A percentile compares a stretch with the other conserved stretches of the same genome.
Evolutionary conservation across 2,329 filamentous ascomycete genomes (phyloP).

Genomic region (Penicillium decumbens): DNA sequence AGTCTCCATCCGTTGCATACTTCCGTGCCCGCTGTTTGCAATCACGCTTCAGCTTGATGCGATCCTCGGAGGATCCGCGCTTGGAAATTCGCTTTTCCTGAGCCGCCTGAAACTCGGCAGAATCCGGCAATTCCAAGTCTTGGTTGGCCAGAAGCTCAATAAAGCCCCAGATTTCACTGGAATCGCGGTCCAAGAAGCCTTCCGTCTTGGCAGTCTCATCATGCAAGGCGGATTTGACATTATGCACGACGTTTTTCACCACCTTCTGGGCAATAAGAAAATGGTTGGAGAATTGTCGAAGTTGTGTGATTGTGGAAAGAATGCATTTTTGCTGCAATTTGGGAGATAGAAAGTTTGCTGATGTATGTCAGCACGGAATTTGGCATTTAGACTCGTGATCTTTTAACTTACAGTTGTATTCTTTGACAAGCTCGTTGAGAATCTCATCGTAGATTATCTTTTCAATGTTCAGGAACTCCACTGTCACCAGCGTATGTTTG

Average conservation of each 20-base stretch:
- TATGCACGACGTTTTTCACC: conserved; percentile 33
- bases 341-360: conserved; percentile 6
- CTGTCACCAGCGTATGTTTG: conserved; percentile 38
- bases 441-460: conserved; percentile 53
- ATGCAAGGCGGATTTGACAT: background rate
- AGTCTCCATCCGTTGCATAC: background rate
- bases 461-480: conserved; percentile 52
- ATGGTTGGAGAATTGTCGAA: conserved; percentile 52
- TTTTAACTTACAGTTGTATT: conserved; percentile 20
- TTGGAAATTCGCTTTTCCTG: background rate
- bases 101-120: no score
- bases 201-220: background rate
- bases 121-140: no score
- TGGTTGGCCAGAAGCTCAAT: background rate
- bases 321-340: conserved; percentile 36
- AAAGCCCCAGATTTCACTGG: background rate
- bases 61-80: background rate
- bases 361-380: conserved; percentile 30
- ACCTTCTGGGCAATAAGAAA: conserved; percentile 46
- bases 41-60: background rate
- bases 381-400: background rate
- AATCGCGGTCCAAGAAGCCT: background rate
- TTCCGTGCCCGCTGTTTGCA: background rate
- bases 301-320: conserved; percentile 46
- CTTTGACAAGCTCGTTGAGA: conserved; percentile 36